Percentiles rank a stretch among this genome's conserved stretches.
These are phyloP conservation scores for Corylus americana DNA, from an alignment of 306 rosid species.

Conservation along the genomic window DNA sequence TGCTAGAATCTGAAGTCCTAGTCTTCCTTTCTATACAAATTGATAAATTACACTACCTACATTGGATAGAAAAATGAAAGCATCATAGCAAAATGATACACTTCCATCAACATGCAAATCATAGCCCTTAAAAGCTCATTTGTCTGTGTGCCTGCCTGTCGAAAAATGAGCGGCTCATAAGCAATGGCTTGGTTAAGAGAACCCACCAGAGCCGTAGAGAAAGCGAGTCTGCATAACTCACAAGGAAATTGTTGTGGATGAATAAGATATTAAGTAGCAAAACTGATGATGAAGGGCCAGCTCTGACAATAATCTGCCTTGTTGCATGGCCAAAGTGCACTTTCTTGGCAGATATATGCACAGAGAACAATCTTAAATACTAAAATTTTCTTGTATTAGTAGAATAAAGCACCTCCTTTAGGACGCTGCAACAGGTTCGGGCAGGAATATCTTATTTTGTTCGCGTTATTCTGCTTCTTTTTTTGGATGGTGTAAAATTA, in stretches of 20 bases:
- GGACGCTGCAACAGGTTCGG: conserved; percentile 7
- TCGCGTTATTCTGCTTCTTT: conserved; percentile 40
- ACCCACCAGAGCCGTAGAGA: too few relatives aligned
- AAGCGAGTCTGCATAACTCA: too few relatives aligned
- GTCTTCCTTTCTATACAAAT: background rate
- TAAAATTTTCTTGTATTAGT: background rate
- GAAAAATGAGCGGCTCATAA: too few relatives aligned
- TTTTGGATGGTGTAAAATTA: conserved; percentile 36
- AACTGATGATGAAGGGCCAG: background rate
- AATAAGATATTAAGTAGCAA: background rate
- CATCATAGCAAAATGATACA: background rate
- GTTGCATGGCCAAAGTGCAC: background rate
- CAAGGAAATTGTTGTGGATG: background rate
- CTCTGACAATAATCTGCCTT: background rate
- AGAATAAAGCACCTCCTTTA: background rate
- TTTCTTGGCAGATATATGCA: background rate
- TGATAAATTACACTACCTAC: background rate
- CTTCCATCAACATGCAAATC: background rate
- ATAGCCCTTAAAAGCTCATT: background rate
- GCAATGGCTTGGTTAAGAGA: too few relatives aligned
- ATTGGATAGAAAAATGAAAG: too few relatives aligned
- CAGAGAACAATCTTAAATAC: too few relatives aligned
- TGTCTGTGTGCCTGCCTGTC: too few relatives aligned
- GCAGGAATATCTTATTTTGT: conserved; percentile 22
- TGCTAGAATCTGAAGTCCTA: background rate